Evolutionary conservation across 768 basidiomycete species (phyloP), one percentile per base, ranked within the genome.

Genomic region (Piloderma croceum): DNA sequence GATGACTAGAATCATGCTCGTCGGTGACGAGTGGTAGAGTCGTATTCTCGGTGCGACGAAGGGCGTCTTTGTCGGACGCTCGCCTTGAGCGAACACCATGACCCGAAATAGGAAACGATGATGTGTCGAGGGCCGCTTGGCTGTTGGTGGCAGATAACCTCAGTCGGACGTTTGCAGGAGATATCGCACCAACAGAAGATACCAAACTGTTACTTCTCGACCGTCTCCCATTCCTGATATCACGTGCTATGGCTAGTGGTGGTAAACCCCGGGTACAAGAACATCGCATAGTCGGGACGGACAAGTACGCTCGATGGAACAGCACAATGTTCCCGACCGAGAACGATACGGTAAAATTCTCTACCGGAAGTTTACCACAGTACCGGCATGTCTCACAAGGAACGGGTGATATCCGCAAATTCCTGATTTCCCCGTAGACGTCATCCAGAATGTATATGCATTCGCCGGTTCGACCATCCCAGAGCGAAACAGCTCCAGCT

Each of bases 51-150:
- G 68, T 65, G 36, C 78, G 73, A 19, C 78, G 70, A 3, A 65
- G 56, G 5, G 58, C 50, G 25, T 81, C 79, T 57, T 83, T 85
- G 53, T 88, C 87, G 3, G 83, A 83, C 17, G 72, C 70, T 36
- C 86, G 71, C 34, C 86, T 73, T 19, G 84, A 79, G 56, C 89
- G 77, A 27, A 83, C 73, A 15, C 84, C 90, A 52, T 88, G 88
- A 3, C 71, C 86, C 5, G 84, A 90, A 18, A 91, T 74, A 9
- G 89, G 89, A 56, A 89, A 91, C 7, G 75, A 65, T 5, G 74
- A 62, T 0, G 68, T 56, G 39, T 81, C 77, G 17, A 61, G 71
- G 36, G 62, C 57, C 15, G n/a, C n/a, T n/a, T n/a, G n/a, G 15
- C 56, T 53, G 23, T 47, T 38, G 19, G 63, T 58, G 19, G 74